Percentiles rank a stretch among this genome's conserved stretches.
Conservation (phyloP, 73 alveolate species). For the Tetrahymena elliotti region DNA sequence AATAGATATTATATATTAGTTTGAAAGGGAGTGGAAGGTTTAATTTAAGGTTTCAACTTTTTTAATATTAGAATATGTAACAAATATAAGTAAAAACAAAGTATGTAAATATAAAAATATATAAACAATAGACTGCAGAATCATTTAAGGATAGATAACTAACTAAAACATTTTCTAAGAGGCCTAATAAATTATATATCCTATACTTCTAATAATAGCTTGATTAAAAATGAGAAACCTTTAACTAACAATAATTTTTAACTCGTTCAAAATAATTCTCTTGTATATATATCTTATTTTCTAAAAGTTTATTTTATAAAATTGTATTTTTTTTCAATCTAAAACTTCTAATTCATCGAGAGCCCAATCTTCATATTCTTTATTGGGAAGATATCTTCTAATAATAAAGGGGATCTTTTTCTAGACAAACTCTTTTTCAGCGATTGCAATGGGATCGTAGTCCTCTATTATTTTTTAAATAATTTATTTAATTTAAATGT, state of each 20-base stretch:
- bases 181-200: background rate
- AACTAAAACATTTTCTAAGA: background rate
- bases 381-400: constrained; percentile 94
- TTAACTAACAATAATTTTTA: background rate
- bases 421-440: constrained; percentile 88
- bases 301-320: background rate
- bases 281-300: background rate
- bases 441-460: constrained; percentile 86
- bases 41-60: background rate
- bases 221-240: background rate
- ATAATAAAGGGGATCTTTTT: constrained; percentile 89
- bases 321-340: constrained; percentile 5
- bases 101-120: background rate
- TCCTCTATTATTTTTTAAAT: constrained; percentile 8
- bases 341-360: constrained; percentile 27
- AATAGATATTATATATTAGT: too few species aligned
- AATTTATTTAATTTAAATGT: background rate
- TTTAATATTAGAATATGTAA: background rate
- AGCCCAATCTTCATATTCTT: constrained; percentile 93
- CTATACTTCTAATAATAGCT: background rate
- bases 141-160: background rate
- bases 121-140: background rate
- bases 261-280: background rate
- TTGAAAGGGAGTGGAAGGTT: background rate
- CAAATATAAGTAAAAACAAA: background rate